Conservation (phyloP, 805 yeast species). For the Lachancea waltii region DNA sequence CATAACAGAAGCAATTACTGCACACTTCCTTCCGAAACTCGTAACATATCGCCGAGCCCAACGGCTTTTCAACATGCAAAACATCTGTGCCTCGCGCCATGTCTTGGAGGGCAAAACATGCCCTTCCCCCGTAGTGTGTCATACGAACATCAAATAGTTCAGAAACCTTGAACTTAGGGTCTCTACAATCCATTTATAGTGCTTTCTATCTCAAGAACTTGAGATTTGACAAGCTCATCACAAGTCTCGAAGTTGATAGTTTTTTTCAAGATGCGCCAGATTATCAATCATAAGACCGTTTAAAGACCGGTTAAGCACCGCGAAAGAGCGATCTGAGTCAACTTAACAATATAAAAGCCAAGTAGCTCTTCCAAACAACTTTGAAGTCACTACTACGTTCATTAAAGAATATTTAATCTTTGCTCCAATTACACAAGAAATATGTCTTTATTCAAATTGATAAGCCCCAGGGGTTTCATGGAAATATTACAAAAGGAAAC, state of each 20-base stretch:
- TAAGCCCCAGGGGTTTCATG: conserved; percentile 24
- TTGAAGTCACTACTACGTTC: neutral
- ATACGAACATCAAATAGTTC: conserved; percentile 12
- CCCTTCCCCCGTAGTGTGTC: conserved; percentile 34
- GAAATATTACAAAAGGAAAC: conserved; percentile 21
- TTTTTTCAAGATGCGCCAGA: neutral
- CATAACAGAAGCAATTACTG: conserved; percentile 44
- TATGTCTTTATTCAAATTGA: conserved; percentile 25
- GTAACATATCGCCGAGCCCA: conserved; percentile 42
- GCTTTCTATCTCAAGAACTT: too few relatives aligned
- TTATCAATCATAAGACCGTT: conserved; percentile 57
- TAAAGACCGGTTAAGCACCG: too few relatives aligned
- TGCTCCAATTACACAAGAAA: neutral
- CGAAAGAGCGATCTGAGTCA: too few relatives aligned
- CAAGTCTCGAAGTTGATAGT: neutral
- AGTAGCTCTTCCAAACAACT: neutral
- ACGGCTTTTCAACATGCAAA: conserved; percentile 36
- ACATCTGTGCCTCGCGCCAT: conserved; percentile 40
- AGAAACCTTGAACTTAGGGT: neutral
- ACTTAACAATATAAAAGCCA: neutral
- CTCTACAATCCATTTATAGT: too few relatives aligned
- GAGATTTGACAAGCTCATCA: too few relatives aligned
- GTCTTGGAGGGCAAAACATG: conserved; percentile 44
- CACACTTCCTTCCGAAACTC: conserved; percentile 62
- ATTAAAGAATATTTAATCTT: neutral